A percentile compares a stretch with the other conserved stretches of the same genome.
phyloP scores from a whole-genome alignment of 371 early-diverging fungal species.

The Mucor circinelloides region DNA sequence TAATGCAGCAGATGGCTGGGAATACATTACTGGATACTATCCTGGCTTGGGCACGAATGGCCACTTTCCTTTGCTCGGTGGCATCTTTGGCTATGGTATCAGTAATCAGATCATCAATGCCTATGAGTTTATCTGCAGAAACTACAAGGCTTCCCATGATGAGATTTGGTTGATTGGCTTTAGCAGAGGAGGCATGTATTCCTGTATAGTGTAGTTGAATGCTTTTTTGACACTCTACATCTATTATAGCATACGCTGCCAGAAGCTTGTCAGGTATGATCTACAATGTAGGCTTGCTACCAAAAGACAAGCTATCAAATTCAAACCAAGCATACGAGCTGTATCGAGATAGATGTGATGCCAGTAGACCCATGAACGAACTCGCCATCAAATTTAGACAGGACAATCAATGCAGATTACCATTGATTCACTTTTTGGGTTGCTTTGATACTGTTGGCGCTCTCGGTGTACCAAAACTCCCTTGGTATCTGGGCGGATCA shows the following conservation, averaged over 20 bases:
- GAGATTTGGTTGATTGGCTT: slow-evolving; percentile 43
- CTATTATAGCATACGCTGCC: slow-evolving; percentile 37
- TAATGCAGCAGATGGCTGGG: slow-evolving; percentile 10
- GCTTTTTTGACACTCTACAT: neutral
- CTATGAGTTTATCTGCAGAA: slow-evolving; percentile 29
- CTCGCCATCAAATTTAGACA: slow-evolving; percentile 22
- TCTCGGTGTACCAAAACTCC: slow-evolving; percentile 41
- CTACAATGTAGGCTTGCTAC: slow-evolving; percentile 41
- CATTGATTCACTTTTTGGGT: slow-evolving; percentile 35
- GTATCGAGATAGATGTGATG: slow-evolving; percentile 22
- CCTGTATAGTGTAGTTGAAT: neutral
- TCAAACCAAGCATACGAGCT: slow-evolving; percentile 25
- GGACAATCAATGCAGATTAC: slow-evolving; percentile 21
- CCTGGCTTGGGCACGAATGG: slow-evolving; percentile 30
- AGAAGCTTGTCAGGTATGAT: slow-evolving; percentile 44
- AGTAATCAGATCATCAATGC: slow-evolving; percentile 35
- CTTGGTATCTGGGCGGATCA: slow-evolving; percentile 44
- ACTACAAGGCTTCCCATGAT: slow-evolving; percentile 28
- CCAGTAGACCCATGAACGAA: slow-evolving; percentile 7
- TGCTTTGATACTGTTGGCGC: slow-evolving; percentile 48
- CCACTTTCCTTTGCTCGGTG: slow-evolving; percentile 24
- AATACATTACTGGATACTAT: slow-evolving; percentile 30
- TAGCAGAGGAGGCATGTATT: slow-evolving; percentile 41
- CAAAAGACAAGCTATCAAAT: slow-evolving; percentile 13
- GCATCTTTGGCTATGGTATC: slow-evolving; percentile 41